Percentiles rank a stretch among this genome's conserved stretches.
Evolutionary conservation across 257 asterid genomes (phyloP).

Genomic region (Nyctanthes arbortristis): DNA sequence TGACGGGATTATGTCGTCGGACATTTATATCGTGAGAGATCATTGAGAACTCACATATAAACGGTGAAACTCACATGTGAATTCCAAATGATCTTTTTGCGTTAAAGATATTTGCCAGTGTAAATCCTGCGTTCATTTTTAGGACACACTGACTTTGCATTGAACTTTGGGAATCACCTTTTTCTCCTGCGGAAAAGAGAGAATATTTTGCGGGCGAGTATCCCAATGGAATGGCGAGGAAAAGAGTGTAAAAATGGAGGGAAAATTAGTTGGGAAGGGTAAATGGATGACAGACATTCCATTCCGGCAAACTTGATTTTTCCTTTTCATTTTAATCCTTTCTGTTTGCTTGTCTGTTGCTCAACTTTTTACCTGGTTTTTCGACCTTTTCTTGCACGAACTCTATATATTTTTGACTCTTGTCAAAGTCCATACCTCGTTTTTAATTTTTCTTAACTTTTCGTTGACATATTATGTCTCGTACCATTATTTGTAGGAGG

Average conservation of each 20-base stretch:
- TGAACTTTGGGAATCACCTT: slow-evolving; percentile 24
- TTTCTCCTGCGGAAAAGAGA: neutral
- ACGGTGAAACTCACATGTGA: no score
- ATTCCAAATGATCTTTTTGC: no score
- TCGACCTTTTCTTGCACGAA: slow-evolving; percentile 35
- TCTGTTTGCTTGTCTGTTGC: slow-evolving; percentile 1
- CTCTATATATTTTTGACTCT: slow-evolving; percentile 49
- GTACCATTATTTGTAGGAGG: no score
- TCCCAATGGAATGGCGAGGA: slow-evolving; percentile 32
- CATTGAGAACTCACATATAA: no score
- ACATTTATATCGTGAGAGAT: no score
- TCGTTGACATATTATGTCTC: no score
- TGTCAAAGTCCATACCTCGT: slow-evolving; percentile 56
- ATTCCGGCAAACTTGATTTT: slow-evolving; percentile 20
- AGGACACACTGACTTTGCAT: slow-evolving; percentile 39
- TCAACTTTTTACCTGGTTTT: slow-evolving; percentile 23
- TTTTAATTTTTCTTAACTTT: no score
- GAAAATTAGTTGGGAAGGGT: slow-evolving; percentile 24
- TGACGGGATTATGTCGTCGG: no score
- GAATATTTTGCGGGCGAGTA: slow-evolving; percentile 27
- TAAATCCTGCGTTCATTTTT: no score
- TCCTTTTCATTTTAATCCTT: neutral
- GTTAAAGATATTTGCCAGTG: no score
- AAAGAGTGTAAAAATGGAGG: slow-evolving; percentile 49
- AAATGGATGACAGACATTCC: slow-evolving; percentile 83